These are phyloP conservation scores for Coemansia sp. DNA, from an alignment of 192 early-diverging fungal genomes.

Conservation along the genomic window DNA sequence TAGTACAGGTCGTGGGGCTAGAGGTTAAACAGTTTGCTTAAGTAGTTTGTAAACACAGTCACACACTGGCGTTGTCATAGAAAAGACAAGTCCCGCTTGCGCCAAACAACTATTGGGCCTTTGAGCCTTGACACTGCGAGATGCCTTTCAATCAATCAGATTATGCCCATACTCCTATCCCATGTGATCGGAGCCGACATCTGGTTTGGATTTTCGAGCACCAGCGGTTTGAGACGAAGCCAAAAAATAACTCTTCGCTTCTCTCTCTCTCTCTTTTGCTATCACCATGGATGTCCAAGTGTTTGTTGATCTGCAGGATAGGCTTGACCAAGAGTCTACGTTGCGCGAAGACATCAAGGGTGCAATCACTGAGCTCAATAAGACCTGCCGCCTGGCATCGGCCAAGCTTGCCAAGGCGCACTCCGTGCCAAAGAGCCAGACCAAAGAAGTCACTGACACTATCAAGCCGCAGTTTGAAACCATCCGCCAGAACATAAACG, in stretches of 20 bases:
- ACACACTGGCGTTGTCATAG: too few relatives aligned
- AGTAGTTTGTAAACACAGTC: too few relatives aligned
- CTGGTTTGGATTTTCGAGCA: background rate
- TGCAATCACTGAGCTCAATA: conserved; percentile 41
- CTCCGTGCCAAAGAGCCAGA: conserved; percentile 23
- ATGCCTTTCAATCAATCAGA: background rate
- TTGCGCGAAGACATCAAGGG: conserved; percentile 27
- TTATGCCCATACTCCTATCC: background rate
- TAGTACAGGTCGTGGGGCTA: background rate
- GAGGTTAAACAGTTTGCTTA: too few relatives aligned
- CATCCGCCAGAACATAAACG: conserved; percentile 26
- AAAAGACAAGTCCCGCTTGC: too few relatives aligned
- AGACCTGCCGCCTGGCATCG: conserved; percentile 35
- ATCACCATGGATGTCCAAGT: conserved; percentile 39
- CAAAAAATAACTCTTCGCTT: background rate
- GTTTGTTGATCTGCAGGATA: conserved; percentile 48
- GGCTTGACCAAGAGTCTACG: conserved; percentile 39
- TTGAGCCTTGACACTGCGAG: background rate
- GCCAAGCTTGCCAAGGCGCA: conserved; percentile 47
- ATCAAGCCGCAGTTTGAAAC: conserved; percentile 26
- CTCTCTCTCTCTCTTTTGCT: background rate
- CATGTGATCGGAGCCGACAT: background rate
- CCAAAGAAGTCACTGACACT: conserved; percentile 16
- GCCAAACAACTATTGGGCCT: too few relatives aligned
- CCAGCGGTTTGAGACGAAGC: background rate